Evolutionary conservation across 805 yeast species (phyloP).

Genomic region (Kregervanrija pseudodelftensis): DNA sequence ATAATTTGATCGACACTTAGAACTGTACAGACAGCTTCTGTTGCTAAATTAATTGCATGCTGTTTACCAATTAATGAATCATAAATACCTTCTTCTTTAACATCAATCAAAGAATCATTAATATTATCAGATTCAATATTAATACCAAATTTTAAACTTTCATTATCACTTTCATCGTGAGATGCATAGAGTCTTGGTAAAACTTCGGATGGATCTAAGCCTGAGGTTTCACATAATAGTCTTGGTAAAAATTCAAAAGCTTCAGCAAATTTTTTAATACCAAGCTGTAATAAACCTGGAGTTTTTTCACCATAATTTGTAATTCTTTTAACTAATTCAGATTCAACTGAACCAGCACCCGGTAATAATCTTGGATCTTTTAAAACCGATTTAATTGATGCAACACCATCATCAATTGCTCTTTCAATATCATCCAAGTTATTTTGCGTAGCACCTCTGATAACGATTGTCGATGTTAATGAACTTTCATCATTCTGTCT

Average conservation of each 20-base stretch:
- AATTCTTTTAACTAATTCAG: constrained; percentile 73
- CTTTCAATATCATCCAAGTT: constrained; percentile 91
- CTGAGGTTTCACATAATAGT: constrained; percentile 89
- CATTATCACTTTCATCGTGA: constrained; percentile 48
- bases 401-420: constrained; percentile 95
- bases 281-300: constrained; percentile 87
- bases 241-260: constrained; percentile 95
- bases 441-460: constrained; percentile 96
- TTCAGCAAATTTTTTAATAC: constrained; percentile 88
- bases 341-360: constrained; percentile 95
- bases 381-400: constrained; percentile 82
- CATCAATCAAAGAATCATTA: constrained; percentile 63
- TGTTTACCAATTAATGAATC: constrained; percentile 77
- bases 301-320: constrained; percentile 87
- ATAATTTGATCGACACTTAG: constrained; percentile 93
- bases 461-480: constrained; percentile 84
- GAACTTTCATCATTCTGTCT: constrained; percentile 65
- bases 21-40: constrained; percentile 90
- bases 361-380: constrained; percentile 78
- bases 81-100: constrained; percentile 59
- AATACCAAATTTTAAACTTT: constrained; percentile 44
- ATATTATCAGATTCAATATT: constrained; percentile 69
- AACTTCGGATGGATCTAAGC: constrained; percentile 85
- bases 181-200: constrained; percentile 85
- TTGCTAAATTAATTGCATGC: constrained; percentile 87